Evolutionary conservation across 805 yeast species (phyloP).

Genomic region (Saccharomyces jurei): DNA sequence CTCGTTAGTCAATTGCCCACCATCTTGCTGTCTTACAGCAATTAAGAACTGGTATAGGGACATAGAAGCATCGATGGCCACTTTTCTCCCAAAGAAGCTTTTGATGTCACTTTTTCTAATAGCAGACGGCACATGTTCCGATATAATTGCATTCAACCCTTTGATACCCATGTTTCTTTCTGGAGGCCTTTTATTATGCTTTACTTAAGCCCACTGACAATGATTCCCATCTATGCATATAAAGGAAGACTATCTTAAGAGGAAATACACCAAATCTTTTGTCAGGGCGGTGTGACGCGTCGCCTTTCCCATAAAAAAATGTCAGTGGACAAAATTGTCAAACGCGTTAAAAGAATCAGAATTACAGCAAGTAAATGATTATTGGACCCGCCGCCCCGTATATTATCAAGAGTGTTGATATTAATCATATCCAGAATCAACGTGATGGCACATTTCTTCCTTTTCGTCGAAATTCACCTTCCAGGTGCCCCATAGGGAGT

Average conservation of each 20-base stretch:
- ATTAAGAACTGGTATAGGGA: slow-evolving; percentile 90
- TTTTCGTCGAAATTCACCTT: neutral
- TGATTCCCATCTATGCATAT: neutral
- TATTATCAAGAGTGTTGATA: too few relatives aligned
- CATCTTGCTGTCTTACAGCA: slow-evolving; percentile 95
- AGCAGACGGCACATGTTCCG: slow-evolving; percentile 85
- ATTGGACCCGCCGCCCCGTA: too few relatives aligned
- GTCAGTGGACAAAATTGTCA: neutral
- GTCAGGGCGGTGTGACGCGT: neutral
- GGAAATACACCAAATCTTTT: neutral
- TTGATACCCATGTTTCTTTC: slow-evolving; percentile 41
- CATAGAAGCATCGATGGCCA: slow-evolving; percentile 97
- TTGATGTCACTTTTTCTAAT: slow-evolving; percentile 74
- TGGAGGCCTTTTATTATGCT: neutral
- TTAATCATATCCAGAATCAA: too few relatives aligned
- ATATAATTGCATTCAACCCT: slow-evolving; percentile 79
- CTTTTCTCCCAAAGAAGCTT: slow-evolving; percentile 83
- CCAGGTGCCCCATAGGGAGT: neutral
- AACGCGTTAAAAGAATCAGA: neutral
- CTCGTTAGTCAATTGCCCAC: slow-evolving; percentile 82
- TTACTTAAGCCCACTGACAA: neutral
- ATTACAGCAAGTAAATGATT: neutral
- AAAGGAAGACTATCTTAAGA: neutral
- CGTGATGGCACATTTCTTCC: neutral
- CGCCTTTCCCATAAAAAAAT: neutral